Base-by-base conservation (phyloP, 441 rosid species). In the Bruguiera hainesii region DNA sequence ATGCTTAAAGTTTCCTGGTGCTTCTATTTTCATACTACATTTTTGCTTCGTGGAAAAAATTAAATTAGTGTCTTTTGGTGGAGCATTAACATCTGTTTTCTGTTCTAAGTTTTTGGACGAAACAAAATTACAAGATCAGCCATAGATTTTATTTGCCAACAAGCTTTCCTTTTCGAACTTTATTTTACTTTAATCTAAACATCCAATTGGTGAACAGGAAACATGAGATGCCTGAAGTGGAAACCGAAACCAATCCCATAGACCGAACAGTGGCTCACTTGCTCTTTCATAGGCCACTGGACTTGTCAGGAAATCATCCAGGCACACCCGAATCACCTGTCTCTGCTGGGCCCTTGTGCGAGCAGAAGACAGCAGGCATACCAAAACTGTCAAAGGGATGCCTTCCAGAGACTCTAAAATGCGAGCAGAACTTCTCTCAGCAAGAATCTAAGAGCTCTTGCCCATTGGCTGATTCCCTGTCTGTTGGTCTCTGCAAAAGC, bases 261-360 rank as follows among this genome's bases (percentile, higher is more conserved):
- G 99, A 96, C 76, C 87, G 99, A 57, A 77, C 82, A 19, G 91
- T 96, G 68, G 97, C 98, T 61, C 93, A 83, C 80, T 82, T 93
- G 79, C 97, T 96, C 73, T 93, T 96, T 75, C 93, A 89, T 67
- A 85, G 96, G 74, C 92, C 92, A 35, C 42, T 75, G 65, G 91
- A 89, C 49, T 65, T 78, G 57, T 65, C 81, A 3, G 78, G 75
- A 73, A 91, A 82, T 62, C 80, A 80, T 70, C 71, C 80, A 39
- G 90, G 79, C 71, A 87, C 83, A 25, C 81, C 91, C 30, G 88
- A 83, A 63, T 87, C 96, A 64, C 89, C 89, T 29, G 79, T 74
- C 80, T 80, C 85, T 53, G 35, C 80, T 3, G 87, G 80, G 79
- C 75, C 78, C 53, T 69, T 76, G 46, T 69, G 67, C 61, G 86